These are phyloP conservation scores for Amanita polypyramis DNA, from an alignment of 768 basidiomycete species.

Conservation along the genomic window DNA sequence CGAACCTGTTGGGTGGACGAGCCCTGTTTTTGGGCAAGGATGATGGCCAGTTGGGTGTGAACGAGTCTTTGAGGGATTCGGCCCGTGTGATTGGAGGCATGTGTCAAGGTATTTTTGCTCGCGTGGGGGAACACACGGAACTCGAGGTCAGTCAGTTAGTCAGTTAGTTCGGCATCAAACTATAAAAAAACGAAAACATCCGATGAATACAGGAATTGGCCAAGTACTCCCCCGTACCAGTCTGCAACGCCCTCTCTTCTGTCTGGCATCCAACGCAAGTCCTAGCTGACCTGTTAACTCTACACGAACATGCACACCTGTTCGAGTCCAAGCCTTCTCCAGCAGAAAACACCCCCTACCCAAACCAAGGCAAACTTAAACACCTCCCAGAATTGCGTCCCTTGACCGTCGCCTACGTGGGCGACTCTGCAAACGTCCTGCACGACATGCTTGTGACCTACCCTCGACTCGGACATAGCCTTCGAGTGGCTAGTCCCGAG, in stretches of 20 bases:
- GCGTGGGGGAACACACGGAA: constrained; percentile 87
- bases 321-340: constrained; percentile 27
- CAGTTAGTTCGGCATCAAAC: no score
- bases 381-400: constrained; percentile 49
- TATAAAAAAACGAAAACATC: no score
- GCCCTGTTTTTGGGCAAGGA: constrained; percentile 83
- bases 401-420: constrained; percentile 87
- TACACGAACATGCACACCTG: constrained; percentile 63
- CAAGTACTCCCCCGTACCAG: constrained; percentile 83
- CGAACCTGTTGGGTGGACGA: constrained; percentile 71
- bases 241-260: constrained; percentile 91
- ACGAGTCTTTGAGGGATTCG: constrained; percentile 78
- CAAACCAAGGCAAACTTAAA: constrained; percentile 5
- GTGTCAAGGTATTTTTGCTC: constrained; percentile 95
- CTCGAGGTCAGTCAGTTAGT: constrained; percentile 59
- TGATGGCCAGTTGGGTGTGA: constrained; percentile 95
- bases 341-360: constrained; percentile 2
- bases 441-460: constrained; percentile 97
- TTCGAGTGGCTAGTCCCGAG: constrained; percentile 77
- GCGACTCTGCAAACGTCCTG: constrained; percentile 90
- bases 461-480: constrained; percentile 80
- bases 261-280: constrained; percentile 96
- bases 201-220: constrained; percentile 62
- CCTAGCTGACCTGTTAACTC: constrained; percentile 85
- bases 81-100: constrained; percentile 87